These are phyloP conservation scores for Schizophyllum commune DNA, from an alignment of 1,284 basidiomycete species.

Conservation along the genomic window DNA sequence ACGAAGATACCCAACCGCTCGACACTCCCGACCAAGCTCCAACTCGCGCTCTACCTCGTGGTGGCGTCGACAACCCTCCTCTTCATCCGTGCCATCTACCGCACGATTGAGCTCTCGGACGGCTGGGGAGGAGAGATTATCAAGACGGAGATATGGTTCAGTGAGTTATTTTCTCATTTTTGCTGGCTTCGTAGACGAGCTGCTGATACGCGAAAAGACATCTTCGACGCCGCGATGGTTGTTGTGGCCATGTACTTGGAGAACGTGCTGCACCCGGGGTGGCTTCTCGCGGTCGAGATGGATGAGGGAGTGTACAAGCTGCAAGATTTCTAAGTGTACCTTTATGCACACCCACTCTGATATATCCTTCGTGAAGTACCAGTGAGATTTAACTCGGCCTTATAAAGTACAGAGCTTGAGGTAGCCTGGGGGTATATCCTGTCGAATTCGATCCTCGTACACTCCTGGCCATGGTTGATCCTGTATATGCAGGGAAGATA, in stretches of 20 bases:
- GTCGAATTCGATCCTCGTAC: too few relatives aligned
- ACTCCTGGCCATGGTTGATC: too few relatives aligned
- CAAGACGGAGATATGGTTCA: constrained; percentile 13
- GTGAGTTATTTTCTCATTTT: background rate
- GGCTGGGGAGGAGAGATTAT: constrained; percentile 12
- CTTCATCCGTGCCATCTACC: constrained; percentile 11
- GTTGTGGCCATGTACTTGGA: constrained; percentile 45
- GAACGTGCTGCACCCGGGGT: constrained; percentile 49
- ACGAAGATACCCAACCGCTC: constrained; percentile 1
- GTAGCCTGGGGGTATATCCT: too few relatives aligned
- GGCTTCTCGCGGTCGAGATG: too few relatives aligned
- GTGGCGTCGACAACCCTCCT: constrained; percentile 10
- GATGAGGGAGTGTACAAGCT: too few relatives aligned
- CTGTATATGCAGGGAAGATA: too few relatives aligned
- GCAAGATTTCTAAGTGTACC: too few relatives aligned
- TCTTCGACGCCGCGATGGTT: constrained; percentile 57
- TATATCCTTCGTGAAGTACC: too few relatives aligned
- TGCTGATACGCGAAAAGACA: constrained; percentile 24
- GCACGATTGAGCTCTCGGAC: constrained; percentile 9
- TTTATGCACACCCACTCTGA: too few relatives aligned
- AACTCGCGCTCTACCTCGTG: constrained; percentile 8
- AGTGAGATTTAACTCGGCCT: too few relatives aligned
- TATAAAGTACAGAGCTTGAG: too few relatives aligned
- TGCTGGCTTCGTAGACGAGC: background rate
- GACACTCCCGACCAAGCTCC: constrained; percentile 1